Evolutionary conservation across 2,329 filamentous ascomycete species (phyloP).

Genomic region (Fusarium mangiferae): DNA sequence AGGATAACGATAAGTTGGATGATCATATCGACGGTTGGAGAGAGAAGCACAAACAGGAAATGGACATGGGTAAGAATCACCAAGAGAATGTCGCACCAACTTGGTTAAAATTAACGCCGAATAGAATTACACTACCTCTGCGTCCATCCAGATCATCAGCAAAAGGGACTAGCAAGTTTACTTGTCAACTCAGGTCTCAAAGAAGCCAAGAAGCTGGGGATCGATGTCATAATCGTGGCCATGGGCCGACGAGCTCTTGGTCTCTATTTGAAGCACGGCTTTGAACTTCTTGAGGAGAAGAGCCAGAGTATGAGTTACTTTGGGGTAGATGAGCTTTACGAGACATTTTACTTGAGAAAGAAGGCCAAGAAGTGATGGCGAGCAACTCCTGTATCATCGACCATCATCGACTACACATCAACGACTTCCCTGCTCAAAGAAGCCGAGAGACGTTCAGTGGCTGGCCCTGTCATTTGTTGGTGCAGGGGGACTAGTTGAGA

Average conservation of each 20-base stretch:
- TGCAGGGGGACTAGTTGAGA: neutral
- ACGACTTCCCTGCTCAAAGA: neutral
- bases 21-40: conserved; percentile 18
- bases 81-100: accelerated
- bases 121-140: conserved; percentile 39
- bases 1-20: conserved; percentile 9
- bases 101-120: neutral
- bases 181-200: conserved; percentile 37
- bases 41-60: conserved; percentile 15
- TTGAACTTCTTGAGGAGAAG: conserved; percentile 19
- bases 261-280: conserved; percentile 36
- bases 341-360: conserved; percentile 23
- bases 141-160: conserved; percentile 35
- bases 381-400: neutral
- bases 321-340: conserved; percentile 13
- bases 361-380: neutral
- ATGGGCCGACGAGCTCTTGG: conserved; percentile 26
- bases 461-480: neutral
- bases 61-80: conserved; percentile 13
- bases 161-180: conserved; percentile 33
- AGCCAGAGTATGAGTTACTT: conserved; percentile 6
- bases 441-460: neutral
- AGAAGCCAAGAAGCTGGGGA: conserved; percentile 24
- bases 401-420: neutral
- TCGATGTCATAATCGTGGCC: conserved; percentile 31